Conservation (phyloP, 1,139 yeast genomes). For the Arxiozyma slooffiae region DNA sequence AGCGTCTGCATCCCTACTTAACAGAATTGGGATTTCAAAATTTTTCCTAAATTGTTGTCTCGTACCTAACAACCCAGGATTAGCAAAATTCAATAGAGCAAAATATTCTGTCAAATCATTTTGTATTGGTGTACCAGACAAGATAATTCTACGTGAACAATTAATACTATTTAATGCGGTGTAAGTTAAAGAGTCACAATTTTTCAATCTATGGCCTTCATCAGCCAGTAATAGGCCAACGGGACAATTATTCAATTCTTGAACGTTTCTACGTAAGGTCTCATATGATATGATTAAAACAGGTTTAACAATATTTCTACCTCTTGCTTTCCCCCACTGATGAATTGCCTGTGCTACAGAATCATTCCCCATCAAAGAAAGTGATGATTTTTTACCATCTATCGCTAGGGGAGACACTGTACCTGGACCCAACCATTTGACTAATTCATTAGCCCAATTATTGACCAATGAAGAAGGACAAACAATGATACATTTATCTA, state of each 20-base stretch:
- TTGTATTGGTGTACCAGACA: constrained; percentile 96
- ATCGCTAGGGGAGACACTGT: constrained; percentile 80
- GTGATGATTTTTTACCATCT: constrained; percentile 58
- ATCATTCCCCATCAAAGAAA: constrained; percentile 27
- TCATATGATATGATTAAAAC: constrained; percentile 93
- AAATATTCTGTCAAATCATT: constrained; percentile 93
- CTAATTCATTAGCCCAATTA: constrained; percentile 95
- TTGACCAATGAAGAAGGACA: constrained; percentile 92
- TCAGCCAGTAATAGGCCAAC: constrained; percentile 88
- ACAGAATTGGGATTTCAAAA: constrained; percentile 68
- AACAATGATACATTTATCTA: constrained; percentile 83
- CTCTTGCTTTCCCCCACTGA: constrained; percentile 84
- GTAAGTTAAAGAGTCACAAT: constrained; percentile 89
- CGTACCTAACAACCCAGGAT: constrained; percentile 87
- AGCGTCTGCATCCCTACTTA: constrained; percentile 87
- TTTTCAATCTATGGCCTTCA: constrained; percentile 92
- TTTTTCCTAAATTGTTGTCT: constrained; percentile 75
- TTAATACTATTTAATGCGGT: constrained; percentile 75
- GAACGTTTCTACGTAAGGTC: constrained; percentile 80
- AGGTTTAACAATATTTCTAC: constrained; percentile 85
- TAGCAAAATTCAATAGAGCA: constrained; percentile 82
- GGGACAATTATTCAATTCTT: constrained; percentile 62
- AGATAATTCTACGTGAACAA: constrained; percentile 79
- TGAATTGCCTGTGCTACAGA: constrained; percentile 61
- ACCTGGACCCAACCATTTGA: constrained; percentile 93